Evolutionary conservation across 2,329 filamentous ascomycete genomes (phyloP).

Genomic region (Colletotrichum sp.): DNA sequence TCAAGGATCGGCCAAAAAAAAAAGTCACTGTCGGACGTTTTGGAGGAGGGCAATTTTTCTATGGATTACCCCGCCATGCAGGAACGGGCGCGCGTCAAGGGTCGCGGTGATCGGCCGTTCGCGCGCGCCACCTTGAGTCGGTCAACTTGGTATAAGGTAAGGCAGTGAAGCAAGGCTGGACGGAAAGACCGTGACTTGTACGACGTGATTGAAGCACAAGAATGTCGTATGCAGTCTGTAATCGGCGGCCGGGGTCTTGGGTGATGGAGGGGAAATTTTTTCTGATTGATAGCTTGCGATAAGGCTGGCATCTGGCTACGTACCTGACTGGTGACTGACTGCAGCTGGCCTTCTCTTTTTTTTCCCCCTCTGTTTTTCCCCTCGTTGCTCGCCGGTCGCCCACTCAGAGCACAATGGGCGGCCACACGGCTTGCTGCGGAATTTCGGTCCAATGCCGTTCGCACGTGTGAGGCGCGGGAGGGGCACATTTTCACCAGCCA

Average conservation of each 20-base stretch:
- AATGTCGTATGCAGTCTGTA: background rate
- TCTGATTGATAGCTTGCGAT: background rate
- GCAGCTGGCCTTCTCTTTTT: background rate
- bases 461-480: conserved; percentile 16
- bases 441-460: conserved; percentile 17
- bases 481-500: conserved; percentile 10
- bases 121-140: background rate
- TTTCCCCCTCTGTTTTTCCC: background rate
- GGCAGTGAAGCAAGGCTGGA: background rate
- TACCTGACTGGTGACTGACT: background rate
- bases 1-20: conserved; percentile 1
- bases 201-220: background rate
- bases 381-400: background rate
- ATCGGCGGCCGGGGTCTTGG: background rate
- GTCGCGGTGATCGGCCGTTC: conserved; percentile 15
- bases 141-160: background rate
- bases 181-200: background rate
- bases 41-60: background rate
- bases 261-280: background rate
- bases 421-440: conserved; percentile 12
- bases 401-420: background rate
- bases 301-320: background rate
- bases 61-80: conserved; percentile 23
- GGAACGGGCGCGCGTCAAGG: conserved; percentile 16
- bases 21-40: background rate